phyloP scores from a whole-genome alignment of 2,329 filamentous ascomycete genomes.

The Cordyceps fumosorosea region DNA sequence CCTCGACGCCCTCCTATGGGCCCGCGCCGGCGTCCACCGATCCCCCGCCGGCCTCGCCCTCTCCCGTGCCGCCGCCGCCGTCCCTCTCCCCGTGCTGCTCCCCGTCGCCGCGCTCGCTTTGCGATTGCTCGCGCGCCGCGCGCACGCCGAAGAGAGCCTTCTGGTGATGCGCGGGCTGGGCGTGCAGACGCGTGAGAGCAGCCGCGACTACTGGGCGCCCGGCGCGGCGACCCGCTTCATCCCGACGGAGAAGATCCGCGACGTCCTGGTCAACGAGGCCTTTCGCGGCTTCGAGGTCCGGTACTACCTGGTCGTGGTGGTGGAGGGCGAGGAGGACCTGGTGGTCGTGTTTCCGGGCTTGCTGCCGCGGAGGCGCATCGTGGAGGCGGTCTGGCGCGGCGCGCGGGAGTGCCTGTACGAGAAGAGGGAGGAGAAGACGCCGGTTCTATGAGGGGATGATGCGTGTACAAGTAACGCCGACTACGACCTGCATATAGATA shows the following conservation, averaged over 20 bases:
- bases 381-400: constrained; percentile 89
- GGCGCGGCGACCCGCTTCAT: constrained; percentile 55
- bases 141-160: constrained; percentile 68
- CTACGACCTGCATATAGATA: not conserved
- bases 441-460: constrained; percentile 2
- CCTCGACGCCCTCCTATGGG: constrained; percentile 21
- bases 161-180: constrained; percentile 84
- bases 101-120: constrained; percentile 30
- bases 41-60: constrained; percentile 28
- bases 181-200: constrained; percentile 73
- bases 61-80: constrained; percentile 23
- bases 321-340: constrained; percentile 79
- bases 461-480: not conserved
- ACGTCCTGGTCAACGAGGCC: constrained; percentile 91
- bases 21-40: constrained; percentile 21
- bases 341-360: constrained; percentile 91
- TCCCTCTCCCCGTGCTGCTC: constrained; percentile 35
- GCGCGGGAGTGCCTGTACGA: constrained; percentile 74
- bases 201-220: constrained; percentile 50
- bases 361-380: constrained; percentile 64
- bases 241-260: constrained; percentile 83
- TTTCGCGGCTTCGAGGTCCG: constrained; percentile 87
- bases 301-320: constrained; percentile 84
- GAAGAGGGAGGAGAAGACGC: constrained; percentile 27
- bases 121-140: constrained; percentile 39